These are phyloP conservation scores for Apophysomyces elegans DNA, from an alignment of 371 early-diverging fungal genomes.

Conservation along the genomic window DNA sequence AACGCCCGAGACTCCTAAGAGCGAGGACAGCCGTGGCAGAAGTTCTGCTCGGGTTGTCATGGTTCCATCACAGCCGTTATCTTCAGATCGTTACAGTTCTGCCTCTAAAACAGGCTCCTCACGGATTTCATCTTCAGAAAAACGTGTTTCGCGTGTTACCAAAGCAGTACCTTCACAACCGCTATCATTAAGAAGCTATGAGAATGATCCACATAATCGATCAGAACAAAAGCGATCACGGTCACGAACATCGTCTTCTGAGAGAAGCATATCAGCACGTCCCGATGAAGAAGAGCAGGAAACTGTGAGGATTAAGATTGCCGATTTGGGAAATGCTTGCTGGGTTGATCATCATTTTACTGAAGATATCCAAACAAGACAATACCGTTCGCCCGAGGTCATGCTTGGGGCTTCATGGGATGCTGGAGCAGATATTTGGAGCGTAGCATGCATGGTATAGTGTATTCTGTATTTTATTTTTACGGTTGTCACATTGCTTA, in stretches of 20 bases:
- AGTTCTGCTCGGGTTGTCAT: slow-evolving; percentile 38
- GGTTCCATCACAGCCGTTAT: slow-evolving; percentile 45
- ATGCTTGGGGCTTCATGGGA: slow-evolving; percentile 95
- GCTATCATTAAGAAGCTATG: slow-evolving; percentile 2
- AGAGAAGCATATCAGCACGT: slow-evolving; percentile 16
- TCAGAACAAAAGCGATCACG: background rate
- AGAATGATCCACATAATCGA: background rate
- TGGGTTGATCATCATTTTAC: slow-evolving; percentile 96
- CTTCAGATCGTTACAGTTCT: slow-evolving; percentile 16
- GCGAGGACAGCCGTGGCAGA: slow-evolving; percentile 34
- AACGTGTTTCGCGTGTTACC: background rate
- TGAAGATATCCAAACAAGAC: slow-evolving; percentile 97
- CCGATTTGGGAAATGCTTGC: slow-evolving; percentile 98
- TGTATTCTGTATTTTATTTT: slow-evolving; percentile 1
- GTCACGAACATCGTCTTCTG: background rate
- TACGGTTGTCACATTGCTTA: slow-evolving; percentile 4
- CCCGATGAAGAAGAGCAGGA: slow-evolving; percentile 15
- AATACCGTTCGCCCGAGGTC: slow-evolving; percentile 98
- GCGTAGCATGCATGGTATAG: slow-evolving; percentile 90
- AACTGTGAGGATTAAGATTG: slow-evolving; percentile 86
- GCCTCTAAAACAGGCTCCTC: background rate
- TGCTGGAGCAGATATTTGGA: slow-evolving; percentile 97
- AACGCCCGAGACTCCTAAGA: slow-evolving; percentile 4
- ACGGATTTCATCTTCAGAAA: background rate
- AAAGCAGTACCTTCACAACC: slow-evolving; percentile 7